Conservation (phyloP, 306 rosid genomes). For the Gastrolobium bilobum region DNA sequence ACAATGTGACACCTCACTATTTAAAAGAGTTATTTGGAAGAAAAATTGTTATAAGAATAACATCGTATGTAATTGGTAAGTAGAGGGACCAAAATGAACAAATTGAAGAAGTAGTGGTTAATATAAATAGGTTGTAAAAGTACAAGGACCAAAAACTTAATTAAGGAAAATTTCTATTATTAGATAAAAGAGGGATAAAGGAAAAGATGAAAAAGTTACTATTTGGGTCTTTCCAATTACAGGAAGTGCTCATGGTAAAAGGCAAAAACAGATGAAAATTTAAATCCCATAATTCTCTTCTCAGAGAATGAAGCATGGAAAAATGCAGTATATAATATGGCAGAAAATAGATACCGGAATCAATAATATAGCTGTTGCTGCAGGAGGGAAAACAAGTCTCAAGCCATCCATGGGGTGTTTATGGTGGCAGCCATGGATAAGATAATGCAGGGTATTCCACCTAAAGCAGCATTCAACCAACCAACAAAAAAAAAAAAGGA, state of each 20-base stretch:
- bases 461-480: slow-evolving; percentile 56
- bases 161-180: slow-evolving; percentile 19
- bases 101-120: slow-evolving; percentile 12
- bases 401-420: slow-evolving; percentile 98
- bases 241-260: slow-evolving; percentile 22
- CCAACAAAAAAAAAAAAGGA: neutral
- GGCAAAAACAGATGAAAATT: neutral
- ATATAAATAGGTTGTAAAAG: slow-evolving; percentile 1
- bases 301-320: slow-evolving; percentile 8
- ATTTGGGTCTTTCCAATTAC: neutral
- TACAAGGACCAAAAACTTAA: slow-evolving; percentile 9
- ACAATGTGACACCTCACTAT: neutral
- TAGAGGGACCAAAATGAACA: slow-evolving; percentile 3
- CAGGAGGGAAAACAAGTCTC: slow-evolving; percentile 96
- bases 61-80: slow-evolving; percentile 1
- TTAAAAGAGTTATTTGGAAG: slow-evolving; percentile 28
- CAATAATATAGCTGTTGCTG: slow-evolving; percentile 82
- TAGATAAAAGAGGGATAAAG: neutral
- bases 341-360: slow-evolving; percentile 68
- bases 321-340: slow-evolving; percentile 31
- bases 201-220: neutral
- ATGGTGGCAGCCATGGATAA: slow-evolving; percentile 98
- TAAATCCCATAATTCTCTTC: slow-evolving; percentile 12
- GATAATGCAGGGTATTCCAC: slow-evolving; percentile 92
- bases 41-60: slow-evolving; percentile 3